phyloP scores from a whole-genome alignment of 2,329 filamentous ascomycete species.

The Diplocarpon rosae region DNA sequence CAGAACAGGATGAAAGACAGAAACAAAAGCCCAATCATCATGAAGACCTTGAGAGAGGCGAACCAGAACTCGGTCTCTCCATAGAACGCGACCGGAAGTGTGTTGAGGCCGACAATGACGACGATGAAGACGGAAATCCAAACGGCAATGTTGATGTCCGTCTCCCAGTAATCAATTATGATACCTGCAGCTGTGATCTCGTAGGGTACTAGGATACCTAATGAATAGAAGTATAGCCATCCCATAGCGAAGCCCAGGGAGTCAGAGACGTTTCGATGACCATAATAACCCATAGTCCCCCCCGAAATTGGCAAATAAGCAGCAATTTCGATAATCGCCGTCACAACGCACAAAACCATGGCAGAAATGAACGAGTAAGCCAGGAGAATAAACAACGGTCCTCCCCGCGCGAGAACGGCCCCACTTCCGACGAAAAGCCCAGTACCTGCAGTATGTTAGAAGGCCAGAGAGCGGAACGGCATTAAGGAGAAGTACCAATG shows the following conservation, averaged over 20 bases:
- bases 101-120: constrained; percentile 30
- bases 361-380: constrained; percentile 35
- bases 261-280: constrained; percentile 33
- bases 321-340: constrained; percentile 44
- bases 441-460: constrained; percentile 9
- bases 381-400: constrained; percentile 34
- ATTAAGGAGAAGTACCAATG: constrained; percentile 26
- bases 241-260: constrained; percentile 35
- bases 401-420: constrained; percentile 32
- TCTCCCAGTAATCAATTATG: constrained; percentile 34
- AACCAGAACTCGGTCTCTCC: constrained; percentile 48
- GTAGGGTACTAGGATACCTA: constrained; percentile 29
- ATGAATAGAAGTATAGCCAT: constrained; percentile 30
- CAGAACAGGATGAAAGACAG: constrained; percentile 28
- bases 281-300: constrained; percentile 39
- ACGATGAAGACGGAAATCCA: constrained; percentile 32
- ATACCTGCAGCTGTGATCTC: constrained; percentile 33
- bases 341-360: constrained; percentile 36
- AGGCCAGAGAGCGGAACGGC: background rate
- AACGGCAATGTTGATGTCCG: constrained; percentile 31
- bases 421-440: constrained; percentile 35
- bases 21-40: constrained; percentile 25
- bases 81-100: constrained; percentile 42
- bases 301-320: constrained; percentile 46
- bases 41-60: constrained; percentile 26